Percentiles rank a stretch among this genome's conserved stretches.
Conservation (phyloP, 192 early-diverging fungal species). For the Podila clonocystis region DNA sequence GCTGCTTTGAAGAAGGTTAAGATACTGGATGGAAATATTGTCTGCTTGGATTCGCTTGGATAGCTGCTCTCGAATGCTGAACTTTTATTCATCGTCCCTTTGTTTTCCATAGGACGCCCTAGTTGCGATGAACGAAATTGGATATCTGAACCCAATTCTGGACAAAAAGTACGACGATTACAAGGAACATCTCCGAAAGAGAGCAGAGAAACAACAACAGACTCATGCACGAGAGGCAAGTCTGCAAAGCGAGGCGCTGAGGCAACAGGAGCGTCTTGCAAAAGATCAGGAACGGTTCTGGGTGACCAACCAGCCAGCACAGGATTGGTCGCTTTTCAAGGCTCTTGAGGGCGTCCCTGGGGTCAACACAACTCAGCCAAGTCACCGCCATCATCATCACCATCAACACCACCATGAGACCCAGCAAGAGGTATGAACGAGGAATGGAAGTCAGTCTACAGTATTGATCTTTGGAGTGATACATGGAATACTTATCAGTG, state of each 20-base stretch:
- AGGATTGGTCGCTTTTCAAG: conserved; percentile 25
- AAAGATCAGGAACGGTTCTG: conserved; percentile 20
- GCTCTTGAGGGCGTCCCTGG: conserved; percentile 51
- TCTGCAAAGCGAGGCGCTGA: conserved; percentile 3
- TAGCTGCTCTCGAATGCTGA: not conserved
- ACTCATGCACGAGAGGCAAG: conserved; percentile 21
- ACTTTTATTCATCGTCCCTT: no score
- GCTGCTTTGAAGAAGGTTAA: not conserved
- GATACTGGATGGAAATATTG: not conserved
- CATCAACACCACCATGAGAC: conserved; percentile 7
- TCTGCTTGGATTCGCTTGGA: not conserved
- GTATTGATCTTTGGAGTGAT: no score
- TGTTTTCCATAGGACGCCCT: conserved; percentile 50
- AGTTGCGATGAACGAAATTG: conserved; percentile 64
- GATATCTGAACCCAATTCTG: conserved; percentile 65
- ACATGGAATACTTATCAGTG: no score
- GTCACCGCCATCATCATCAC: not conserved
- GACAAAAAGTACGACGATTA: conserved; percentile 64
- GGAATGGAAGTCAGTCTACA: not conserved
- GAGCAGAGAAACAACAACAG: conserved; percentile 26
- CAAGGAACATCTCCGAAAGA: conserved; percentile 38
- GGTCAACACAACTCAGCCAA: conserved; percentile 29
- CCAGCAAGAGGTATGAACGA: not conserved
- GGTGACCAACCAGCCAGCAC: conserved; percentile 5
- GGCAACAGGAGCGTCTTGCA: not conserved